Conservation (phyloP, 768 basidiomycete species). For the Podaxis sp. region DNA sequence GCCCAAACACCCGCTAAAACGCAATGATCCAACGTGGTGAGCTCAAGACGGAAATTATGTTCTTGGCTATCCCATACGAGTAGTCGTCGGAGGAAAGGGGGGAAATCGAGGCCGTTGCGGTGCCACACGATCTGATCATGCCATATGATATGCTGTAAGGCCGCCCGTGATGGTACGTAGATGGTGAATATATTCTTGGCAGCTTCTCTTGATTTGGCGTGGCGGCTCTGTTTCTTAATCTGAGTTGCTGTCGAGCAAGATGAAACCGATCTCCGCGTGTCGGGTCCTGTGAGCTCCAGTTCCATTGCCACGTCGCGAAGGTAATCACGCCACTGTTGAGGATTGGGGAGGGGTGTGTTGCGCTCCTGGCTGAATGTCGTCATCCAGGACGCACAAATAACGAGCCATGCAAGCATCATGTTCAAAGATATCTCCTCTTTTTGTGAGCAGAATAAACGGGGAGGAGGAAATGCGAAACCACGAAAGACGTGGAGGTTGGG, state of each 20-base stretch:
- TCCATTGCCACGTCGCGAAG: not conserved
- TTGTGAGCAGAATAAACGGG: not conserved
- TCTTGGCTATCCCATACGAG: conserved; percentile 17
- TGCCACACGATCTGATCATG: not conserved
- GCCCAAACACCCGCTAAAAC: not conserved
- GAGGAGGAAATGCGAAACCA: not conserved
- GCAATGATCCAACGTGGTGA: conserved; percentile 11
- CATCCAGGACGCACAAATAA: not conserved
- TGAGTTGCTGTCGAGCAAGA: not conserved
- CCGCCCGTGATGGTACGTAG: not conserved
- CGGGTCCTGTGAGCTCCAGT: not conserved
- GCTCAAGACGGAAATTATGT: conserved; percentile 17
- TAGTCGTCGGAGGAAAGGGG: not conserved
- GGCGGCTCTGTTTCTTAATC: not conserved
- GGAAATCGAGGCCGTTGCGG: not conserved
- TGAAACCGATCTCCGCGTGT: not conserved
- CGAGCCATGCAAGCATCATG: not conserved
- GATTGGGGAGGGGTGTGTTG: not conserved
- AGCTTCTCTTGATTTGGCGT: not conserved
- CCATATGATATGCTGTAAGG: not conserved
- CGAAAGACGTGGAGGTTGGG: not conserved
- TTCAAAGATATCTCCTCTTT: not conserved
- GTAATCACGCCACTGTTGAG: not conserved
- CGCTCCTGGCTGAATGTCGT: not conserved
- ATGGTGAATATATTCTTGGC: not conserved